phyloP scores from a whole-genome alignment of 805 yeast genomes.

The Saccharomycopsis fibuligera region DNA sequence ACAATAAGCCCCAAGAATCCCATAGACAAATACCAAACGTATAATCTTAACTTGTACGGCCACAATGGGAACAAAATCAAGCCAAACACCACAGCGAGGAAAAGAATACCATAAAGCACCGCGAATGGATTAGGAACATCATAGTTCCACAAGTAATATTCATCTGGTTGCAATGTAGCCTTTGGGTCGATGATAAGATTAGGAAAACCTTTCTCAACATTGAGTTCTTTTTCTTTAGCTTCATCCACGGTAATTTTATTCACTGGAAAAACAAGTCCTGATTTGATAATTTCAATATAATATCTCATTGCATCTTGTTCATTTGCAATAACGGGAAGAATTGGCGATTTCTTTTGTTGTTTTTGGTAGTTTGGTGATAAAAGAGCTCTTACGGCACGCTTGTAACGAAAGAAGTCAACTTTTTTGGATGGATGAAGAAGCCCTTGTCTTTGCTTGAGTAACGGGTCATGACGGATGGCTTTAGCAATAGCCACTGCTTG shows the following conservation, averaged over 20 bases:
- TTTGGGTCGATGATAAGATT: constrained; percentile 47
- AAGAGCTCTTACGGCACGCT: constrained; percentile 76
- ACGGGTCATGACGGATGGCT: constrained; percentile 55
- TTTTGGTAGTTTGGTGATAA: constrained; percentile 61
- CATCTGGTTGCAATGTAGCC: constrained; percentile 56
- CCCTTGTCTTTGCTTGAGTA: constrained; percentile 80
- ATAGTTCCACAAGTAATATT: constrained; percentile 81
- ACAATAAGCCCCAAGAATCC: constrained; percentile 67
- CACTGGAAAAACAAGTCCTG: constrained; percentile 71
- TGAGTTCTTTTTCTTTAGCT: constrained; percentile 52
- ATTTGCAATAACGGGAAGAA: constrained; percentile 42
- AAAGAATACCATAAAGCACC: constrained; percentile 54
- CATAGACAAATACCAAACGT: constrained; percentile 87
- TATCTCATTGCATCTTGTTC: constrained; percentile 54
- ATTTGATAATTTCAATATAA: constrained; percentile 62
- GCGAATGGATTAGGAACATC: constrained; percentile 58
- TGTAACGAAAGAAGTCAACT: constrained; percentile 79
- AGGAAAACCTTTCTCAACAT: constrained; percentile 47
- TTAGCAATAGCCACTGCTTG: constrained; percentile 64
- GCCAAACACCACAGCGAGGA: constrained; percentile 56
- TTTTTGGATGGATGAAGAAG: constrained; percentile 49
- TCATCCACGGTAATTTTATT: constrained; percentile 65
- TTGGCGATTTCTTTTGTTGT: constrained; percentile 42
- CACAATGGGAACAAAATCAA: constrained; percentile 85
- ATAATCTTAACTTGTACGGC: constrained; percentile 85